Percentiles rank a stretch among this genome's conserved stretches.
Evolutionary conservation across 371 early-diverging fungal genomes (phyloP).

Genomic region (Conidiobolus incongruus): DNA sequence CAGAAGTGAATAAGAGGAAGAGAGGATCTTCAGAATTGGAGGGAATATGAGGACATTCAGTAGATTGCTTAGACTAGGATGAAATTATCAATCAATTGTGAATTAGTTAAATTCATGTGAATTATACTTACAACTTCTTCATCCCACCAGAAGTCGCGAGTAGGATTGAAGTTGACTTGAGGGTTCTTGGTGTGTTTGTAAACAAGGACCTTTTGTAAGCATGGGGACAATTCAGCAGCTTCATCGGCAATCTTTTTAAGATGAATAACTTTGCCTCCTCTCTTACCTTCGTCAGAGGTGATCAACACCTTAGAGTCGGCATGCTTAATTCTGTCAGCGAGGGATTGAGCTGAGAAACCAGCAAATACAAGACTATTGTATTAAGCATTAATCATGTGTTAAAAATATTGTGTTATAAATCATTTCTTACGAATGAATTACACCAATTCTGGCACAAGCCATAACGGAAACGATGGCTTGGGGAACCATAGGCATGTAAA

Average conservation of each 20-base stretch:
- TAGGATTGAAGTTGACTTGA: slow-evolving; percentile 36
- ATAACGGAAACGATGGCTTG: slow-evolving; percentile 79
- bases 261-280: slow-evolving; percentile 74
- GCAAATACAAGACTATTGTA: slow-evolving; percentile 84
- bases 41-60: slow-evolving; percentile 54
- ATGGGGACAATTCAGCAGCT: slow-evolving; percentile 43
- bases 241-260: slow-evolving; percentile 82
- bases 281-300: slow-evolving; percentile 66
- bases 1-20: slow-evolving; percentile 92
- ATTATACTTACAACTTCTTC: slow-evolving; percentile 39
- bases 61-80: slow-evolving; percentile 18
- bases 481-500: slow-evolving; percentile 96
- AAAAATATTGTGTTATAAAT: too few relatives aligned
- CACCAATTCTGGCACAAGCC: slow-evolving; percentile 85
- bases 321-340: slow-evolving; percentile 63
- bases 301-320: slow-evolving; percentile 51
- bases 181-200: slow-evolving; percentile 65
- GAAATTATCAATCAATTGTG: background rate
- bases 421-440: slow-evolving; percentile 29
- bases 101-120: too few relatives aligned
- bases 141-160: slow-evolving; percentile 75
- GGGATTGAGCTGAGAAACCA: slow-evolving; percentile 72
- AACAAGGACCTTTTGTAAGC: slow-evolving; percentile 40
- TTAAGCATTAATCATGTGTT: too few relatives aligned
- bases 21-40: slow-evolving; percentile 88